Conservation (phyloP, 306 rosid genomes). For the Dicorynia guianensis region DNA sequence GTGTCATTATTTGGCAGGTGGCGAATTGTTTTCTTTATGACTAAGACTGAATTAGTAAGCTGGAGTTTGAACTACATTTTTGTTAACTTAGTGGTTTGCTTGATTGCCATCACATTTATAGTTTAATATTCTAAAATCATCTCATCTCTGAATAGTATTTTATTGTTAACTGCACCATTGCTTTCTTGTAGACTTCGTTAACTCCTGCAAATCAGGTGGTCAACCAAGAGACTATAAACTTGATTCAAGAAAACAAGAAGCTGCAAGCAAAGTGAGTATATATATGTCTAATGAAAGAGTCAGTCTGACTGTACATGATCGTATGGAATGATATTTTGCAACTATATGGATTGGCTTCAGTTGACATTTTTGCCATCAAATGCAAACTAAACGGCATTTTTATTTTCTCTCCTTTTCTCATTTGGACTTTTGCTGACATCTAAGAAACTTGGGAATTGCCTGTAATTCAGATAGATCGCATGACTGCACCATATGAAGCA, state of each 20-base stretch:
- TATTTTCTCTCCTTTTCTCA: not conserved
- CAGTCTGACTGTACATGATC: not conserved
- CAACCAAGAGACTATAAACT: slow-evolving; percentile 52
- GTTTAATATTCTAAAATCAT: slow-evolving; percentile 12
- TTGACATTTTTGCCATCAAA: slow-evolving; percentile 24
- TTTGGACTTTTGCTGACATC: slow-evolving; percentile 14
- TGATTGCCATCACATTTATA: slow-evolving; percentile 32
- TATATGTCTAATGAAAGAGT: slow-evolving; percentile 37
- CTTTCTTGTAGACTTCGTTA: slow-evolving; percentile 46
- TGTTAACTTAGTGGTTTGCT: slow-evolving; percentile 10
- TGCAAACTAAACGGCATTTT: not conserved
- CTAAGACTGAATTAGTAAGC: not conserved
- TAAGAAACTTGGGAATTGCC: slow-evolving; percentile 7
- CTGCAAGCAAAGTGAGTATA: slow-evolving; percentile 76
- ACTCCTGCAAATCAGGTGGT: slow-evolving; percentile 40
- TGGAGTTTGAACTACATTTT: slow-evolving; percentile 23
- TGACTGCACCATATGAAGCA: slow-evolving; percentile 13
- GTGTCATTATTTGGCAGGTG: slow-evolving; percentile 15
- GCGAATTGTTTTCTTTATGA: slow-evolving; percentile 6
- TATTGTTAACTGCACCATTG: slow-evolving; percentile 25
- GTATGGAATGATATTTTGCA: slow-evolving; percentile 5
- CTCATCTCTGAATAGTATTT: not conserved
- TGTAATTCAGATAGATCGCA: slow-evolving; percentile 29
- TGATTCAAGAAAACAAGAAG: slow-evolving; percentile 67
- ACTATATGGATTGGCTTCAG: slow-evolving; percentile 28